Evolutionary conservation across 805 yeast genomes (phyloP), one percentile per base, ranked within the genome.

Genomic region (Kodamaea sagamina): DNA sequence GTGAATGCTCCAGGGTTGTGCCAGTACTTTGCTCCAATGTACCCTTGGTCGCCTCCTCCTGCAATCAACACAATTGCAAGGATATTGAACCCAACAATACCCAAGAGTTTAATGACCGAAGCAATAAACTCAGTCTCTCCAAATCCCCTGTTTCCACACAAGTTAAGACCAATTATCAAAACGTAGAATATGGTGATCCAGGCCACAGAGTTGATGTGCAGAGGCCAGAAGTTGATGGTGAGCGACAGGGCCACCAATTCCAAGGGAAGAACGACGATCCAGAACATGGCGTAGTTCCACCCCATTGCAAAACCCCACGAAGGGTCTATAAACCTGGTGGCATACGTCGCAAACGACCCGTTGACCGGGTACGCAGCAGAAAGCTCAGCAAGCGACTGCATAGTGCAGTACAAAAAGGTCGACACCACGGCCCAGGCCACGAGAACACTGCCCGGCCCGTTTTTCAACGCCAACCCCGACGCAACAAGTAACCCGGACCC

Each of bases 221-320:
- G 61, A 4, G 63, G 54, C 75, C 75, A 70, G 47, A 65, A 69
- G 27, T 64, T 57, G 39, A 70, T 69, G 25, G 72, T 63, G 43
- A 70, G 53, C 18, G 74, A 66, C 13, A 68, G 58, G 1, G 75
- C 75, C 40, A 69, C 74, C 38, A 70, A 57, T 49, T 70, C 75
- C 36, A 68, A 55, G 2, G 75, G 74, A 43, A 68, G 52, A 24
- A 70, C 74, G 21, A 70, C 56, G n/a, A 68, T 68, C 74, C 74
- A 70, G 49, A 68, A 69, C 32, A 67, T 44, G 18, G 74, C 71
- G 48, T 70, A 70, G 56, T 69, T 69, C 69, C 71, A 68, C 12
- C 72, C 75, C 42, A 62, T 65, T n/a, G 75, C 75, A 47, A 68
- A 69, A 5, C 75, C 75, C 62, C 69, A 67, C 15, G 72, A 65